These are phyloP conservation scores for Gymnopilus dilepis DNA, from an alignment of 768 basidiomycete genomes.

Conservation along the genomic window DNA sequence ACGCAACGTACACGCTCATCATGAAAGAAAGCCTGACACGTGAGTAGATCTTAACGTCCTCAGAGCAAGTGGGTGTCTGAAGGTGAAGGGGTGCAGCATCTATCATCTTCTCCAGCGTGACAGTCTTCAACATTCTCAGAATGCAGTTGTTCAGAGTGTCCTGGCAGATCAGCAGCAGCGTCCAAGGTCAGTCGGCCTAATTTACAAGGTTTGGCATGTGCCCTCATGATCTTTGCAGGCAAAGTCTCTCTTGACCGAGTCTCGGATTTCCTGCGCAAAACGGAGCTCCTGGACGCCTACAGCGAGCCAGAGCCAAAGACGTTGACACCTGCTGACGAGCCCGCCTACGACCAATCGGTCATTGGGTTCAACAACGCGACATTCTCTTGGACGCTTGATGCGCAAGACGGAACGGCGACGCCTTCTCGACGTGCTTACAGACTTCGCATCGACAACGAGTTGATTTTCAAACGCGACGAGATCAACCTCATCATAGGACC, in stretches of 20 bases:
- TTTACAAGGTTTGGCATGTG: not conserved
- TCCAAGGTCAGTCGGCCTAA: slow-evolving; percentile 34
- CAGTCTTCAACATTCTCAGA: slow-evolving; percentile 67
- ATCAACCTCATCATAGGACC: slow-evolving; percentile 65
- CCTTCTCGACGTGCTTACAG: slow-evolving; percentile 54
- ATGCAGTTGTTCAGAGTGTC: slow-evolving; percentile 50
- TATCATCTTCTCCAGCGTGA: slow-evolving; percentile 58
- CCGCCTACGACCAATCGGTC: slow-evolving; percentile 22
- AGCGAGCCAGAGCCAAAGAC: not conserved
- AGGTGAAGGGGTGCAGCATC: slow-evolving; percentile 41
- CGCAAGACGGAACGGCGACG: slow-evolving; percentile 39
- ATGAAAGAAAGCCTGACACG: slow-evolving; percentile 43
- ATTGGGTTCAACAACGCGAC: slow-evolving; percentile 58
- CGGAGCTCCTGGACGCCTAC: slow-evolving; percentile 54
- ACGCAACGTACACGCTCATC: slow-evolving; percentile 55
- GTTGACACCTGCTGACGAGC: not conserved
- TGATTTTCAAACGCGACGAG: slow-evolving; percentile 56
- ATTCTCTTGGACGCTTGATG: slow-evolving; percentile 57
- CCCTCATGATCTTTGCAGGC: slow-evolving; percentile 7
- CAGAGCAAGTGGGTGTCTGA: not conserved
- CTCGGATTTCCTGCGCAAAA: slow-evolving; percentile 46
- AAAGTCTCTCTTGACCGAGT: slow-evolving; percentile 71
- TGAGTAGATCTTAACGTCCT: not conserved
- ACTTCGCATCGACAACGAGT: slow-evolving; percentile 55
- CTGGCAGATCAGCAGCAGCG: slow-evolving; percentile 28